Percentiles rank a stretch among this genome's conserved stretches.
These are phyloP conservation scores for Clavispora phyllophila DNA, from an alignment of 805 yeast genomes.

Conservation along the genomic window DNA sequence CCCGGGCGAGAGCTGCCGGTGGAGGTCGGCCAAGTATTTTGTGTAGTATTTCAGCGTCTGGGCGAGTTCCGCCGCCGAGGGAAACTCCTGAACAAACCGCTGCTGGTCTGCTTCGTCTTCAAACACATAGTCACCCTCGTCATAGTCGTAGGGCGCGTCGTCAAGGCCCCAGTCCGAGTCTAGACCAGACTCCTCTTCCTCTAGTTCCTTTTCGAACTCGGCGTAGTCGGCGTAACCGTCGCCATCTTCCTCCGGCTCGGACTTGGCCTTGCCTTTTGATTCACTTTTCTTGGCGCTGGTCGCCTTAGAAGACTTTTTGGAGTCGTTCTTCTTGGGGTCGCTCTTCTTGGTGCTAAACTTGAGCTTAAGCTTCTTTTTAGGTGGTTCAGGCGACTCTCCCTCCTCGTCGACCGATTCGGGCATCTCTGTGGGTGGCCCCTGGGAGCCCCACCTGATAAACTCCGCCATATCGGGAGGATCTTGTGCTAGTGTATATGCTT, in stretches of 20 bases:
- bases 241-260: neutral
- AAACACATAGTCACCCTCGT: conserved; percentile 35
- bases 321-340: conserved; percentile 9
- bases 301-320: conserved; percentile 19
- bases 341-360: conserved; percentile 6
- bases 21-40: conserved; percentile 14
- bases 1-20: conserved; percentile 12
- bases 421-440: conserved; percentile 40
- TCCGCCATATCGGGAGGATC: conserved; percentile 39
- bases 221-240: conserved; percentile 3
- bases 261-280: neutral
- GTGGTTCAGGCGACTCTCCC: conserved; percentile 40
- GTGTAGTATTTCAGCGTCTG: conserved; percentile 13
- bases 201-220: conserved; percentile 1
- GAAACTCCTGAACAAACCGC: conserved; percentile 21
- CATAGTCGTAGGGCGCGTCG: conserved; percentile 20
- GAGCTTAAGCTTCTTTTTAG: conserved; percentile 14
- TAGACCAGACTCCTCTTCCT: conserved; percentile 3
- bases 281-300: neutral
- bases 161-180: conserved; percentile 42
- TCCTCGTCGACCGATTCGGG: conserved; percentile 32
- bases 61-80: conserved; percentile 19
- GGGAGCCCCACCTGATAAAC: conserved; percentile 38
- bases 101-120: conserved; percentile 28
- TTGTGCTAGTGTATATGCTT: conserved; percentile 51